Percentiles rank a stretch among this genome's conserved stretches.
phyloP scores from a whole-genome alignment of 257 asterid genomes.

The Scutellaria minor region DNA sequence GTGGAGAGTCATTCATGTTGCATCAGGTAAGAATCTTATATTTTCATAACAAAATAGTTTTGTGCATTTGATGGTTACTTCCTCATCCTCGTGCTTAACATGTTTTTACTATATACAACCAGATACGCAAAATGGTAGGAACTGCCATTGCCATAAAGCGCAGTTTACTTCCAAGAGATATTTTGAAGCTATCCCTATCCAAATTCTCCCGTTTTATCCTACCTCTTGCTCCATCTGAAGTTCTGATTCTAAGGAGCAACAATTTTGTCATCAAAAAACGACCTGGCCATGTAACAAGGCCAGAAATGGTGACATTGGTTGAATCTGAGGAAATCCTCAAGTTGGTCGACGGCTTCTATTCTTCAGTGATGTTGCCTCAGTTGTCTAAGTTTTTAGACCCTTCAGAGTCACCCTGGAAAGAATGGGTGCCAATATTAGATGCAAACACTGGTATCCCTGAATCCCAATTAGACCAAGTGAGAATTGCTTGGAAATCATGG shows the following conservation, averaged over 20 bases:
- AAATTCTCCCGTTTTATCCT: slow-evolving; percentile 80
- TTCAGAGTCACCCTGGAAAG: slow-evolving; percentile 70
- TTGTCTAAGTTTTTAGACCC: slow-evolving; percentile 68
- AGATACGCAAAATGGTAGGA: slow-evolving; percentile 97
- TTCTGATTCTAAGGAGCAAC: slow-evolving; percentile 74
- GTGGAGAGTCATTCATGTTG: slow-evolving; percentile 97
- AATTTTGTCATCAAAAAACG: slow-evolving; percentile 67
- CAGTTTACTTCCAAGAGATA: slow-evolving; percentile 71
- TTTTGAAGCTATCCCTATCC: slow-evolving; percentile 63
- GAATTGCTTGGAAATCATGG: slow-evolving; percentile 74
- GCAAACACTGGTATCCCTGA: slow-evolving; percentile 77
- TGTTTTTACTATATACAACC: slow-evolving; percentile 30
- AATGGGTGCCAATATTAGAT: slow-evolving; percentile 74
- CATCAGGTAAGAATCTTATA: slow-evolving; percentile 71
- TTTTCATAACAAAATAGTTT: neutral
- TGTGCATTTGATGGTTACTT: neutral
- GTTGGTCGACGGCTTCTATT: slow-evolving; percentile 66
- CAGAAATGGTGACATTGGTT: slow-evolving; percentile 76
- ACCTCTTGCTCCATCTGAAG: slow-evolving; percentile 97
- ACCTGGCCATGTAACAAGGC: slow-evolving; percentile 74
- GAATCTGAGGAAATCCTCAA: slow-evolving; percentile 78
- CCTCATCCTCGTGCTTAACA: slow-evolving; percentile 28
- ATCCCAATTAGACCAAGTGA: slow-evolving; percentile 61
- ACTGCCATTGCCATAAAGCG: slow-evolving; percentile 88
- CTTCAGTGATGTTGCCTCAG: slow-evolving; percentile 70